These are phyloP conservation scores for Sporothrix mexicana DNA, from an alignment of 2,329 filamentous ascomycete species.

Conservation along the genomic window DNA sequence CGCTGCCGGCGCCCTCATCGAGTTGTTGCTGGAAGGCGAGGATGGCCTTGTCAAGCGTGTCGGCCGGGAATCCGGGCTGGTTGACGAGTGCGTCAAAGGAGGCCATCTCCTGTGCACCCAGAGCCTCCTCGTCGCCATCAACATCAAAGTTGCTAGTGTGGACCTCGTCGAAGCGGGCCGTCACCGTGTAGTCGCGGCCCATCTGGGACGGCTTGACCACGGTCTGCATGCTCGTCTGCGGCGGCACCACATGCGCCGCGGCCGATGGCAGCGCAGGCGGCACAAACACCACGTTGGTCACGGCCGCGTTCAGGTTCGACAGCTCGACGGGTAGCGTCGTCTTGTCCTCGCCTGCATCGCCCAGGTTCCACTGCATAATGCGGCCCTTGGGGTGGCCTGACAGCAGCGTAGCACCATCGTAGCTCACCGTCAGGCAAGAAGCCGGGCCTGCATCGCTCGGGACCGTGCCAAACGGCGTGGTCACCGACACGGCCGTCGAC, in stretches of 20 bases:
- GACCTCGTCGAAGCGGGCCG: conserved; percentile 62
- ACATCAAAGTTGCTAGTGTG: too few relatives aligned
- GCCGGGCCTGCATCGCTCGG: conserved; percentile 69
- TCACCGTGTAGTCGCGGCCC: conserved; percentile 68
- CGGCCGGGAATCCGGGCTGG: conserved; percentile 54
- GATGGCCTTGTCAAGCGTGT: conserved; percentile 58
- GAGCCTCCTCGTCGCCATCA: conserved; percentile 35
- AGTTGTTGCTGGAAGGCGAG: conserved; percentile 50
- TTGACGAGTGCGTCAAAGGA: conserved; percentile 55
- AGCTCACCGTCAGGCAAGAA: conserved; percentile 73
- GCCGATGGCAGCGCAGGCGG: conserved; percentile 60
- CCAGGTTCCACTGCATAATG: conserved; percentile 80
- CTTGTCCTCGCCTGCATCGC: conserved; percentile 49
- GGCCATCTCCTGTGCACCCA: conserved; percentile 33
- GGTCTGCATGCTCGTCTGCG: conserved; percentile 50
- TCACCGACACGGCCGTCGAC: conserved; percentile 63
- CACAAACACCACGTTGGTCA: conserved; percentile 81
- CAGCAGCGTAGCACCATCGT: conserved; percentile 79
- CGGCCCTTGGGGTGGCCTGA: conserved; percentile 83
- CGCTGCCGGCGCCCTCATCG: neutral
- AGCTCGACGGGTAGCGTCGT: conserved; percentile 65
- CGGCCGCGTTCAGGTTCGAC: conserved; percentile 75
- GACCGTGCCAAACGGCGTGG: conserved; percentile 60
- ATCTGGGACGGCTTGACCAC: conserved; percentile 82
- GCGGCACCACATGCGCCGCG: conserved; percentile 18